These are phyloP conservation scores for Kodamaea fungicola DNA, from an alignment of 1,139 yeast species.

Conservation along the genomic window DNA sequence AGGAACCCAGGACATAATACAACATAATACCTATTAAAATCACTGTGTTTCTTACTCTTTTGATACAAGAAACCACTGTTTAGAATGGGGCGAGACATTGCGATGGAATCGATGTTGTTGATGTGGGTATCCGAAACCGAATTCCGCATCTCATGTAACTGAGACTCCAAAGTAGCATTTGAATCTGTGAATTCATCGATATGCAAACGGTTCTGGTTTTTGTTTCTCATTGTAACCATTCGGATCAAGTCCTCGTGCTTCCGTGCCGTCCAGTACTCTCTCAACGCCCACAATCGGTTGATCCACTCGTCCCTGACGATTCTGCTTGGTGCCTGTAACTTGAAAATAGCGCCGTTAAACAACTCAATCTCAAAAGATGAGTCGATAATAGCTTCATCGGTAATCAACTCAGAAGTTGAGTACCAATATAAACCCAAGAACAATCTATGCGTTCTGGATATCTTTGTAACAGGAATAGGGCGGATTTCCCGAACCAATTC, in stretches of 20 bases:
- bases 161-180: slow-evolving; percentile 45
- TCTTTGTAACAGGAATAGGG: slow-evolving; percentile 22
- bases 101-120: slow-evolving; percentile 53
- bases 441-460: slow-evolving; percentile 30
- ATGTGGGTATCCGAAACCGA: slow-evolving; percentile 53
- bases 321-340: slow-evolving; percentile 55
- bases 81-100: slow-evolving; percentile 59
- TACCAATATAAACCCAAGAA: slow-evolving; percentile 49
- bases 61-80: slow-evolving; percentile 63
- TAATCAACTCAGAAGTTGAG: slow-evolving; percentile 15
- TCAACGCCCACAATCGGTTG: slow-evolving; percentile 37
- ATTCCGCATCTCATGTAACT: slow-evolving; percentile 52
- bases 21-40: slow-evolving; percentile 59
- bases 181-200: slow-evolving; percentile 61
- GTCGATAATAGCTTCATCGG: slow-evolving; percentile 33
- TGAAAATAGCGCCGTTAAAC: slow-evolving; percentile 43
- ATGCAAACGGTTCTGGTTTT: slow-evolving; percentile 45
- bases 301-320: slow-evolving; percentile 66
- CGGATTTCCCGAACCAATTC: slow-evolving; percentile 41
- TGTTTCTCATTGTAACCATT: slow-evolving; percentile 35
- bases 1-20: slow-evolving; percentile 70
- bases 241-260: slow-evolving; percentile 38
- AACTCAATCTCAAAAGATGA: slow-evolving; percentile 54
- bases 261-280: slow-evolving; percentile 58
- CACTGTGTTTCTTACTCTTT: slow-evolving; percentile 65